phyloP scores from a whole-genome alignment of 2,329 filamentous ascomycete genomes.

The Coniochaeta pulveracea region DNA sequence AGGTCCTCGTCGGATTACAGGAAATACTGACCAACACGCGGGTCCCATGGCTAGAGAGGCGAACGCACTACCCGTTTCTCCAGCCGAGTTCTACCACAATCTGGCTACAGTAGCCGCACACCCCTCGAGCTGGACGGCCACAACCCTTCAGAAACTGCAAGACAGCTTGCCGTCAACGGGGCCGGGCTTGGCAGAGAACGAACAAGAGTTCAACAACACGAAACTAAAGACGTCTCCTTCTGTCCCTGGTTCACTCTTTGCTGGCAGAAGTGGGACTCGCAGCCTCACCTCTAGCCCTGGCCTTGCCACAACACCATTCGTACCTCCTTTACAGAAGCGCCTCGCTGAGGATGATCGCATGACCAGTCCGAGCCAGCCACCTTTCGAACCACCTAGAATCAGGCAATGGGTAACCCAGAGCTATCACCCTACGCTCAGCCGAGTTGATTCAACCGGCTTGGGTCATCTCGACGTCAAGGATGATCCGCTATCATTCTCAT shows the following conservation, averaged over 20 bases:
- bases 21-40: conserved; percentile 22
- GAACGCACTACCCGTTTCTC: conserved; percentile 13
- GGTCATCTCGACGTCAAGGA: conserved; percentile 5
- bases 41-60: conserved; percentile 14
- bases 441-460: conserved; percentile 11
- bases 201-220: conserved; percentile 3
- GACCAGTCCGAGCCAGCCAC: conserved; percentile 4
- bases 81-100: conserved; percentile 17
- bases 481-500: conserved; percentile 14
- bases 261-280: conserved; percentile 13
- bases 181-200: not conserved
- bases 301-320: conserved; percentile 7
- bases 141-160: conserved; percentile 18
- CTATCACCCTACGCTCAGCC: conserved; percentile 12
- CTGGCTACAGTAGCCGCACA: conserved; percentile 15
- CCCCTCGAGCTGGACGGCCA: conserved; percentile 20
- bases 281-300: conserved; percentile 21
- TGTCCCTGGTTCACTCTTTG: conserved; percentile 13
- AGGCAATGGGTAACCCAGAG: conserved; percentile 16
- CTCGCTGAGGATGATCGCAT: conserved; percentile 4
- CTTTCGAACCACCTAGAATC: conserved; percentile 7
- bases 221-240: conserved; percentile 2
- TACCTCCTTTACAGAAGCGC: conserved; percentile 15
- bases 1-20: conserved; percentile 19
- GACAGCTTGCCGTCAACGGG: conserved; percentile 11